A percentile compares a stretch with the other conserved stretches of the same genome.
Conservation (phyloP, 805 yeast species). For the Cyberlindnera subsufficiens region DNA sequence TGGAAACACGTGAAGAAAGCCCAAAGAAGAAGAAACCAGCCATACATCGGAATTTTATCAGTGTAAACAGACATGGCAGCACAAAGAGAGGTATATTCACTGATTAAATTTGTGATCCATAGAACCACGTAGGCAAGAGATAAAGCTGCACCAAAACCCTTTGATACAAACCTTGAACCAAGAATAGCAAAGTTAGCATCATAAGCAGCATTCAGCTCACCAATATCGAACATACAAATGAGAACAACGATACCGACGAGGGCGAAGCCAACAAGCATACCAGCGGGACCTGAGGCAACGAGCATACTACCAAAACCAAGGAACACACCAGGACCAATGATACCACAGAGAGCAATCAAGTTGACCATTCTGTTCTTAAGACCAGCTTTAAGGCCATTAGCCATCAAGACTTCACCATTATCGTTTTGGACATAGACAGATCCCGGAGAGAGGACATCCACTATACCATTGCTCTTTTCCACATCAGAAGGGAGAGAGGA, state of each 20-base stretch:
- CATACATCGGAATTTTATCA: conserved; percentile 47
- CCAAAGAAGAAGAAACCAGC: conserved; percentile 50
- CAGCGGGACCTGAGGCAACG: conserved; percentile 46
- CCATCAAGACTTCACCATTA: conserved; percentile 24
- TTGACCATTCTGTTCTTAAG: conserved; percentile 46
- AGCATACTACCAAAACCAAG: conserved; percentile 50
- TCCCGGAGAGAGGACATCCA: not conserved
- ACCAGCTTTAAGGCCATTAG: conserved; percentile 36
- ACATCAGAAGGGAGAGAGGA: conserved; percentile 3
- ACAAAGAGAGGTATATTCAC: conserved; percentile 50
- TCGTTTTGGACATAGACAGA: conserved; percentile 16
- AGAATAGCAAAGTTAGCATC: conserved; percentile 49
- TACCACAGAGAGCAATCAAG: conserved; percentile 48
- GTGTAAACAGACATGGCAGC: conserved; percentile 45
- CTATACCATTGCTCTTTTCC: not conserved
- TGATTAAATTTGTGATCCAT: conserved; percentile 51
- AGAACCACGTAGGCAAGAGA: conserved; percentile 48
- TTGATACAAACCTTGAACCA: conserved; percentile 45
- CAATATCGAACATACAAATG: conserved; percentile 49
- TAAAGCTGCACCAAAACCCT: conserved; percentile 52
- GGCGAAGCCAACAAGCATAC: conserved; percentile 44
- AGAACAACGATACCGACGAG: conserved; percentile 48
- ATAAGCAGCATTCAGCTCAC: conserved; percentile 48
- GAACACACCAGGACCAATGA: conserved; percentile 55
- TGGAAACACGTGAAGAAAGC: conserved; percentile 44